phyloP scores from a whole-genome alignment of 305 asterid species.

The Fraxinus albicans region DNA sequence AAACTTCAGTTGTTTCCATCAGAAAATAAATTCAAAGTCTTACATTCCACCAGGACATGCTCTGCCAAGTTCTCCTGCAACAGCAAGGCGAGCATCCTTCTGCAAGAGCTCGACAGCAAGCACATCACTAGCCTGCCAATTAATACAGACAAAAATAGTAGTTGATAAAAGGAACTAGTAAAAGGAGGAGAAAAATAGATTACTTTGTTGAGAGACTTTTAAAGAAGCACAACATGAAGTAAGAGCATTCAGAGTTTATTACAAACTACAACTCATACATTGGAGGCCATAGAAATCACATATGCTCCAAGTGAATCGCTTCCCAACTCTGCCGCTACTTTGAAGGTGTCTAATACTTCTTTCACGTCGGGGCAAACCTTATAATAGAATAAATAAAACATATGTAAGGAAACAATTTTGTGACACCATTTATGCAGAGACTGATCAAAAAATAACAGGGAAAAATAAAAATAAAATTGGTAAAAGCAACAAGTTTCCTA shows the following conservation, averaged over 20 bases:
- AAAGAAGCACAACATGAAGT: neutral
- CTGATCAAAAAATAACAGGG: neutral
- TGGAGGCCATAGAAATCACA: conserved; percentile 96
- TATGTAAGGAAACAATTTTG: conserved; percentile 3
- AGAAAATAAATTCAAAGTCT: conserved; percentile 22
- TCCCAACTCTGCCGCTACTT: conserved; percentile 94
- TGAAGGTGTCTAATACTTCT: conserved; percentile 93
- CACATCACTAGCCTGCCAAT: conserved; percentile 96
- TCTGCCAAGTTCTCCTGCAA: conserved; percentile 74
- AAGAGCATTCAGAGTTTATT: conserved; percentile 9
- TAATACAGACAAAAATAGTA: conserved; percentile 24
- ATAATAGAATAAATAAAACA: neutral
- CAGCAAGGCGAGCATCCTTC: conserved; percentile 86
- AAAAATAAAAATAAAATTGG: neutral
- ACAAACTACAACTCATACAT: conserved; percentile 44
- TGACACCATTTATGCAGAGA: neutral
- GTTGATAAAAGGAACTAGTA: conserved; percentile 16
- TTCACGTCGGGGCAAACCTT: conserved; percentile 81
- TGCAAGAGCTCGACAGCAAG: conserved; percentile 98
- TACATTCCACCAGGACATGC: conserved; percentile 88
- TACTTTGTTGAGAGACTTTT: conserved; percentile 1
- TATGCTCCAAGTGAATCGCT: conserved; percentile 94
- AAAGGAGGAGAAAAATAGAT: conserved; percentile 1
- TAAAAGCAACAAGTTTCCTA: neutral
- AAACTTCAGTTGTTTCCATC: neutral